phyloP scores from a whole-genome alignment of 2,329 filamentous ascomycete genomes.

The Fusarium succisae region DNA sequence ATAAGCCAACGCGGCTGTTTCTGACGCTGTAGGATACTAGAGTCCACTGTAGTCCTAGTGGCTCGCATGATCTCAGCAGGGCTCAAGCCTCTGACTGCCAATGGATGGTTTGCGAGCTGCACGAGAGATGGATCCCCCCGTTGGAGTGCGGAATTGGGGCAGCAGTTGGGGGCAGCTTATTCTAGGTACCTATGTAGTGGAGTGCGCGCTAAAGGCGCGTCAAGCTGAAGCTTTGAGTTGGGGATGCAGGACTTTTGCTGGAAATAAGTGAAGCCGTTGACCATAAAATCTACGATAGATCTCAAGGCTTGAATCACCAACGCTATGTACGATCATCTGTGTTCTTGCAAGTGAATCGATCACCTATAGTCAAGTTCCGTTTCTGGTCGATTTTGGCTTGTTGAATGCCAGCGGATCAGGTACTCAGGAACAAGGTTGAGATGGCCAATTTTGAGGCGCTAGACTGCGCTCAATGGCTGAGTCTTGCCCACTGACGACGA shows the following conservation, averaged over 20 bases:
- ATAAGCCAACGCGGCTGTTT: conserved; percentile 17
- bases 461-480: conserved; percentile 26
- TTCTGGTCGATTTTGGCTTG: conserved; percentile 3
- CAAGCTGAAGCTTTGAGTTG: conserved; percentile 6
- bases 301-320: neutral
- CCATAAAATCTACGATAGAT: neutral
- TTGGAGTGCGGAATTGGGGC: conserved; percentile 18
- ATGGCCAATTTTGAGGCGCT: conserved; percentile 38
- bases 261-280: neutral
- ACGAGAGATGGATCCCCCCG: conserved; percentile 8
- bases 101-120: conserved; percentile 20
- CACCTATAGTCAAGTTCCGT: neutral
- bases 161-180: conserved; percentile 38
- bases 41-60: conserved; percentile 35
- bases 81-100: conserved; percentile 2
- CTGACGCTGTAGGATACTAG: conserved; percentile 23
- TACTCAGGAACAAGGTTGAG: conserved; percentile 37
- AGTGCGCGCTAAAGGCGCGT: conserved; percentile 37
- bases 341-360: neutral
- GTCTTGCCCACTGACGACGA: neutral
- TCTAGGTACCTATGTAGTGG: neutral
- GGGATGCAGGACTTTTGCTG: neutral
- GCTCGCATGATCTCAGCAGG: conserved; percentile 23
- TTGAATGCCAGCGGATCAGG: conserved; percentile 26
- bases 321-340: neutral